Evolutionary conservation across 805 yeast species (phyloP).

Genomic region (Sporopachydermia lactativora): DNA sequence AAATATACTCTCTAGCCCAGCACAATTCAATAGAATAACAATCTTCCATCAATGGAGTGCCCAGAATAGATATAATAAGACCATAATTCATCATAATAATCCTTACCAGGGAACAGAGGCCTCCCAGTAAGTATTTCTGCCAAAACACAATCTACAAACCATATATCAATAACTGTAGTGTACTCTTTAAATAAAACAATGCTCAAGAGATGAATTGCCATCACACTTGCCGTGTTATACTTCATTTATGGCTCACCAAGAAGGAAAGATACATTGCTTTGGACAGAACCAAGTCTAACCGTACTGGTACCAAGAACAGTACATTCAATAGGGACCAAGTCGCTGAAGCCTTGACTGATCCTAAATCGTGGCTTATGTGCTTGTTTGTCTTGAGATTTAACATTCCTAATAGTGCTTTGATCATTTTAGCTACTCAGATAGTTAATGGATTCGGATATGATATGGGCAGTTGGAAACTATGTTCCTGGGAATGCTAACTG

Average conservation of each 20-base stretch:
- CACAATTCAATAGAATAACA: constrained; percentile 58
- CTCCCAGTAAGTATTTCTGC: constrained; percentile 48
- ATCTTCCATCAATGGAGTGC: constrained; percentile 65
- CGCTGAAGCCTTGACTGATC: constrained; percentile 36
- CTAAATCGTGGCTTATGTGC: constrained; percentile 26
- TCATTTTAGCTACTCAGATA: constrained; percentile 31
- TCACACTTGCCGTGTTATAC: constrained; percentile 21
- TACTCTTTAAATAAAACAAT: no score
- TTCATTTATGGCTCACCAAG: constrained; percentile 32
- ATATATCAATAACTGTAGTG: constrained; percentile 62
- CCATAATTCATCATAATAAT: constrained; percentile 53
- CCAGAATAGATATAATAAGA: constrained; percentile 54
- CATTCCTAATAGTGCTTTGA: constrained; percentile 25
- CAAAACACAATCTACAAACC: constrained; percentile 71
- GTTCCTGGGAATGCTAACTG: constrained; percentile 33
- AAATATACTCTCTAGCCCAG: constrained; percentile 65
- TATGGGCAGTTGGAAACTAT: constrained; percentile 26
- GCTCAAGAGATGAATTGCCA: constrained; percentile 24
- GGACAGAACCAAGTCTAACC: constrained; percentile 25
- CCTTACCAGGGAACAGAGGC: constrained; percentile 66
- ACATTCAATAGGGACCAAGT: constrained; percentile 35
- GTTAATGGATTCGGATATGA: constrained; percentile 26
- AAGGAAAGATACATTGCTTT: constrained; percentile 40
- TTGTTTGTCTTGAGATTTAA: constrained; percentile 25
- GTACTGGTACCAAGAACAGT: constrained; percentile 28